A percentile compares a stretch with the other conserved stretches of the same genome.
These are phyloP conservation scores for Epichloe sp. DNA, from an alignment of 2,329 filamentous ascomycete species.

Conservation along the genomic window DNA sequence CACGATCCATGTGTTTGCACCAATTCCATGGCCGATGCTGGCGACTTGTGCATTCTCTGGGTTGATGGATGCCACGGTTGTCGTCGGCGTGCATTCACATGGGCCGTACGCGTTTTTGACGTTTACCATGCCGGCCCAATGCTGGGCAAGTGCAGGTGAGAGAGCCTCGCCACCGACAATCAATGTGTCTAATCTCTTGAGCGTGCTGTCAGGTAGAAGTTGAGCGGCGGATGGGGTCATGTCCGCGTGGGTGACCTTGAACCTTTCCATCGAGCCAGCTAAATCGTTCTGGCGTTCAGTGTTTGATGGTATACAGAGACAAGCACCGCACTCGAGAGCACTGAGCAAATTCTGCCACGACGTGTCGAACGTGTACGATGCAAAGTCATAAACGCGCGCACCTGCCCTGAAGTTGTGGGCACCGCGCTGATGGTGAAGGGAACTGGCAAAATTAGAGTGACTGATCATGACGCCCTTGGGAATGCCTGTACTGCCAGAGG, in stretches of 20 bases:
- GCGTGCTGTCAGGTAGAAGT: not conserved
- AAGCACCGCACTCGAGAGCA: constrained; percentile 5
- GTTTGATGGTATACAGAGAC: constrained; percentile 4
- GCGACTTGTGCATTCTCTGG: not conserved
- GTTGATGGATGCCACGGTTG: not conserved
- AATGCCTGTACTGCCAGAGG: constrained; percentile 11
- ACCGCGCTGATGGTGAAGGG: constrained; percentile 1
- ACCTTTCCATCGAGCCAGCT: not conserved
- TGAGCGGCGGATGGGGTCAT: constrained; percentile 4
- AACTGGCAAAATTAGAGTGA: constrained; percentile 4
- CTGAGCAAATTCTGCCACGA: constrained; percentile 2
- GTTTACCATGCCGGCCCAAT: not conserved
- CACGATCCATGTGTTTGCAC: constrained; percentile 12
- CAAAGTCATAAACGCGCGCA: constrained; percentile 6
- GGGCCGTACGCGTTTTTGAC: constrained; percentile 5
- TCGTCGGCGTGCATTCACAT: constrained; percentile 2
- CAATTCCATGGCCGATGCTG: not conserved
- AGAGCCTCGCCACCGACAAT: constrained; percentile 2
- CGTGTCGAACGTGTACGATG: constrained; percentile 6
- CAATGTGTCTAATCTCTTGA: not conserved
- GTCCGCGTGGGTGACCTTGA: not conserved
- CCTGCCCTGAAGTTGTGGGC: not conserved
- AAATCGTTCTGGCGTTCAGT: constrained; percentile 1
- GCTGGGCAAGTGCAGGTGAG: not conserved
- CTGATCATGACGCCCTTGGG: constrained; percentile 11